phyloP scores from a whole-genome alignment of 2,329 filamentous ascomycete species.

The Tolypocladium sp. region DNA sequence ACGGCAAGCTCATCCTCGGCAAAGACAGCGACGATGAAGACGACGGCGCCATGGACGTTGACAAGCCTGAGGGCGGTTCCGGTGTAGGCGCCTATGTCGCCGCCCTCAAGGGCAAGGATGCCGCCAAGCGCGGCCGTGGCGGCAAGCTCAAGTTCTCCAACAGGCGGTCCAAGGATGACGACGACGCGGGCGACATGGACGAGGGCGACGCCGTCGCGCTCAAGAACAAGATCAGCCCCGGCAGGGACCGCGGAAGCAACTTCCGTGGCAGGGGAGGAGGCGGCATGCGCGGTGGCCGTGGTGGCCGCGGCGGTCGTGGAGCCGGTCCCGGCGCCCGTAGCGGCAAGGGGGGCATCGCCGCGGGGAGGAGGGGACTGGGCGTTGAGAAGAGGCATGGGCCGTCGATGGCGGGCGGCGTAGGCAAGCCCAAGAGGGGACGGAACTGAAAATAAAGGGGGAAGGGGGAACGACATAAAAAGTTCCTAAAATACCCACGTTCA shows the following conservation, averaged over 20 bases:
- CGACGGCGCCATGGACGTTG: conserved; percentile 53
- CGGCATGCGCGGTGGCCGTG: conserved; percentile 20
- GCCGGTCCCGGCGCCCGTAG: conserved; percentile 29
- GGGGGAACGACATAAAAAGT: neutral
- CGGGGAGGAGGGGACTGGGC: conserved; percentile 40
- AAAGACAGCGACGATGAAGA: conserved; percentile 40
- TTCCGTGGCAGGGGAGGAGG: conserved; percentile 21
- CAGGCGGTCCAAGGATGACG: conserved; percentile 38
- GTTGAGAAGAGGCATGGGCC: conserved; percentile 37
- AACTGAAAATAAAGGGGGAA: conserved; percentile 8
- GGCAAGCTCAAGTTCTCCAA: conserved; percentile 67
- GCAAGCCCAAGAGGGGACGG: conserved; percentile 27
- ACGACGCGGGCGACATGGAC: conserved; percentile 44
- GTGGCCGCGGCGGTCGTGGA: conserved; percentile 19
- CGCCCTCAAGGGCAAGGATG: conserved; percentile 59
- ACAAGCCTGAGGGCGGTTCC: conserved; percentile 48
- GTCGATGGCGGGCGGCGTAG: conserved; percentile 23
- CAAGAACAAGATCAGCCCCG: conserved; percentile 37
- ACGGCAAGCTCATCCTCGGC: conserved; percentile 74
- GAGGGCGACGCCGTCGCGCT: conserved; percentile 42
- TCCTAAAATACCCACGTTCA: neutral
- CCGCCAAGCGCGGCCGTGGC: conserved; percentile 52
- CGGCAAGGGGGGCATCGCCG: conserved; percentile 37
- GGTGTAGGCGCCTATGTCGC: conserved; percentile 63
- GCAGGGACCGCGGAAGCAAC: conserved; percentile 15